phyloP scores from a whole-genome alignment of 164 flowering plant genomes.

The Tetracentron sinense region DNA sequence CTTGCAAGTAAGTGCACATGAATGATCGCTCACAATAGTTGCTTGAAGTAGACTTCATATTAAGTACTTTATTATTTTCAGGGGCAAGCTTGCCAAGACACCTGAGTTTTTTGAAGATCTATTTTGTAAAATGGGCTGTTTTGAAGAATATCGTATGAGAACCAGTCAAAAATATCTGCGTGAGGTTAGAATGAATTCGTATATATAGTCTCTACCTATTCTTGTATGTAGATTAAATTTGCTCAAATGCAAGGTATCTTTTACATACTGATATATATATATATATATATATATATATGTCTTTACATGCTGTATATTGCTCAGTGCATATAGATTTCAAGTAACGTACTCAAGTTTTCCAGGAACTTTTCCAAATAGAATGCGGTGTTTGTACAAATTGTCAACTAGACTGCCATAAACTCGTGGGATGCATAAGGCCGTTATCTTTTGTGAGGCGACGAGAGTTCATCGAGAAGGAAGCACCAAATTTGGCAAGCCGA shows the following conservation, averaged over 20 bases:
- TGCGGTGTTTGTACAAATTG: constrained; percentile 80
- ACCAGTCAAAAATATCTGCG: constrained; percentile 74
- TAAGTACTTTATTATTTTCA: constrained; percentile 27
- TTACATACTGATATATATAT: not conserved
- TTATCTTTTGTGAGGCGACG: constrained; percentile 48
- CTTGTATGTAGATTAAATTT: not conserved
- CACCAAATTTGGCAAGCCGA: constrained; percentile 60
- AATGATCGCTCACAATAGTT: not conserved
- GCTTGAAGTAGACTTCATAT: not conserved
- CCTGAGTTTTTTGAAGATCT: constrained; percentile 91
- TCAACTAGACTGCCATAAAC: constrained; percentile 78
- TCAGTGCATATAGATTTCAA: not conserved
- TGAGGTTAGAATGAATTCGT: constrained; percentile 42
- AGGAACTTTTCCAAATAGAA: constrained; percentile 86
- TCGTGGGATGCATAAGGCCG: constrained; percentile 55
- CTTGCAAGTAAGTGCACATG: constrained; percentile 59
- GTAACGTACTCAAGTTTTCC: constrained; percentile 14
- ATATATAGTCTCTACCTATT: not conserved
- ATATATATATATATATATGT: not conserved
- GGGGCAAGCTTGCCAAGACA: constrained; percentile 60
- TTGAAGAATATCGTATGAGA: constrained; percentile 72
- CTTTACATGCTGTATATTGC: not conserved
- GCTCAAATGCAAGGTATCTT: not conserved
- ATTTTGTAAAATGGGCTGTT: constrained; percentile 73
- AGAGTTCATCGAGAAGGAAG: constrained; percentile 52